Conservation (phyloP, 176 grass and related monocot species). For the Ampelocalamus luodianensis region DNA sequence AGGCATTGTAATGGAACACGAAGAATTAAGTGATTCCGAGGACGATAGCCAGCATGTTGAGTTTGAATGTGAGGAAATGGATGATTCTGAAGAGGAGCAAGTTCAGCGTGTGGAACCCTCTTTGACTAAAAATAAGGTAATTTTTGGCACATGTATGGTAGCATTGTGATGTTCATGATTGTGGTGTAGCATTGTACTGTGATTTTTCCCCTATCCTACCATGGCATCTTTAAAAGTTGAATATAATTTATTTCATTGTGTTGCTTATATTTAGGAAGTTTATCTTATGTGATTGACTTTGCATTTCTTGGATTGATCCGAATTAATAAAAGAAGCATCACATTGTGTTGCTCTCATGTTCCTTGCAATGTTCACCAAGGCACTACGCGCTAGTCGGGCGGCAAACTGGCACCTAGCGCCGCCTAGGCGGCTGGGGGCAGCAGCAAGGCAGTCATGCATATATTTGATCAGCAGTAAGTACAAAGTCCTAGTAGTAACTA, state of each 20-base stretch:
- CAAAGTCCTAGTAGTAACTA: too few species aligned
- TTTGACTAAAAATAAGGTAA: slow-evolving; percentile 56
- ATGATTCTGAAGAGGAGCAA: slow-evolving; percentile 87
- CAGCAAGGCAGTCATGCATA: too few species aligned
- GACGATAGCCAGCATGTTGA: slow-evolving; percentile 78
- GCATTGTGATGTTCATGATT: slow-evolving; percentile 29
- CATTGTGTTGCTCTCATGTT: background rate
- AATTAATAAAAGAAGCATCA: background rate
- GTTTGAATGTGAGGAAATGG: slow-evolving; percentile 89
- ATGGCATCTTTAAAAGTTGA: background rate
- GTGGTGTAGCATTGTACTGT: slow-evolving; percentile 12
- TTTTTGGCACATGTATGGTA: background rate
- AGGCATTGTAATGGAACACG: slow-evolving; percentile 92
- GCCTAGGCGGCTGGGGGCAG: too few species aligned
- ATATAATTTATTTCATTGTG: background rate
- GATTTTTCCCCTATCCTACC: background rate
- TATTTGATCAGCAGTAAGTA: too few species aligned
- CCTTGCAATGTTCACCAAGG: background rate
- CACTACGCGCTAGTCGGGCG: too few species aligned
- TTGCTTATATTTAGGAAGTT: slow-evolving; percentile 16
- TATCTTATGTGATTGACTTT: slow-evolving; percentile 22
- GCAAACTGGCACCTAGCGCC: too few species aligned
- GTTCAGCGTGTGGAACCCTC: slow-evolving; percentile 36
- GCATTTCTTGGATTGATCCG: slow-evolving; percentile 15
- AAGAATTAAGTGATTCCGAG: slow-evolving; percentile 93